Evolutionary conservation across 306 rosid genomes (phyloP).

Genomic region (Spatholobus suberectus): DNA sequence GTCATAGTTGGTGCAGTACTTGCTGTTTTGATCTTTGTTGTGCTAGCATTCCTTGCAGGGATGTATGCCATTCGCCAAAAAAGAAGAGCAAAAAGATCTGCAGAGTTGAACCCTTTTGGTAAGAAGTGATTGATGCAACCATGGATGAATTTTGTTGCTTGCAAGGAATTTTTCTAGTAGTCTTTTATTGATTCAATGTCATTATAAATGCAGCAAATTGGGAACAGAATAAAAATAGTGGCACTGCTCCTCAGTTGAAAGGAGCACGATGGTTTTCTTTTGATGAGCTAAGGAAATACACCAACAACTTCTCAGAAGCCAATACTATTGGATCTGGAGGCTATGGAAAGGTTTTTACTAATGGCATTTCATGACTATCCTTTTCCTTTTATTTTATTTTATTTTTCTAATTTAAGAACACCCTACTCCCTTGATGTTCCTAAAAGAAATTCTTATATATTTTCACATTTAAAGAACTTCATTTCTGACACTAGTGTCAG

Average conservation of each 20-base stretch:
- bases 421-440: neutral
- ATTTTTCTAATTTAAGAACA: neutral
- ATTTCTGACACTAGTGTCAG: conserved; percentile 11
- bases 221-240: conserved; percentile 58
- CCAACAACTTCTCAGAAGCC: conserved; percentile 58
- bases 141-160: conserved; percentile 29
- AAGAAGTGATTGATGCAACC: conserved; percentile 29
- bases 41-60: conserved; percentile 61
- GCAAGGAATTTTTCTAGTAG: conserved; percentile 7
- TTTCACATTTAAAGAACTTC: conserved; percentile 19
- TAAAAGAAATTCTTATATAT: neutral
- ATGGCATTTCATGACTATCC: conserved; percentile 9
- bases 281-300: conserved; percentile 69
- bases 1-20: conserved; percentile 65
- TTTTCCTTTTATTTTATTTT: neutral
- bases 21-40: conserved; percentile 61
- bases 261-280: conserved; percentile 77
- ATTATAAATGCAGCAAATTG: conserved; percentile 53
- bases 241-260: conserved; percentile 62
- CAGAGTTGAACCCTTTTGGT: conserved; percentile 59
- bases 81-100: conserved; percentile 54
- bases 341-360: conserved; percentile 69
- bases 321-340: conserved; percentile 72
- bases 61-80: conserved; percentile 63
- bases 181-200: conserved; percentile 30